Evolutionary conservation across 768 basidiomycete species (phyloP), one percentile per base, ranked within the genome.

Genomic region (Tubosaeta sp.): DNA sequence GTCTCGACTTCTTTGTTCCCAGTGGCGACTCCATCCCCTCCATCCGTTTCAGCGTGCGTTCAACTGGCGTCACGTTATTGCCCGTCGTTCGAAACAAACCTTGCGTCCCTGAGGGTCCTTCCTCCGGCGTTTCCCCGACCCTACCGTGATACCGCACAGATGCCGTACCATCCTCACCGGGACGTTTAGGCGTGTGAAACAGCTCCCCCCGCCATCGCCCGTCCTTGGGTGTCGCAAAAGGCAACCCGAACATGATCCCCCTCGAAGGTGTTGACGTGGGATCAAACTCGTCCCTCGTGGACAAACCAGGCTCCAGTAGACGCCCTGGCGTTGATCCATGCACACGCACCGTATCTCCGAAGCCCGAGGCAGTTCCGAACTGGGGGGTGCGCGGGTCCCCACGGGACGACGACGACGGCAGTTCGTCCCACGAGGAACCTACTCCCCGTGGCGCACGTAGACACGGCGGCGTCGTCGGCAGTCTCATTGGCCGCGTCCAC

Each of bases 251-350:
- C 59, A 73, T 81, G 58, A 88, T 82, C 4, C 87, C 86, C 39
- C 88, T 74, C n/a, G 88, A 90, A 4, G 88, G 88, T 9, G 88
- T 90, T 18, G 86, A 85, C 22, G 83, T 82, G 6, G 87, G 87
- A 64, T 91, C 87, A 60, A 89, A 91, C 36, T 81, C 81, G 16
- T 84, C 81, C 4, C 50, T 31, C 43, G 56, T 67, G 16, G 52
- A 48, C 32, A 51, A 42, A 24, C 42, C 36, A 4, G 53, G 43
- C 35, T 76, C 75, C 43, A 69, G 63, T 27, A 66, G 69, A 27
- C 69, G 60, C 30, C 71, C 59, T 19, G 77, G 75, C 8, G 73
- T 73, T 24, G 52, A 48, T 1, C 65, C 62, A 57, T 76, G 75
- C 43, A 76, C 65, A 29, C 70, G 71, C 29, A 69, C 69, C 50